Evolutionary conservation across 108 stramenopile genomes (phyloP).

Genomic region (Pseudonitzschia pungens): DNA sequence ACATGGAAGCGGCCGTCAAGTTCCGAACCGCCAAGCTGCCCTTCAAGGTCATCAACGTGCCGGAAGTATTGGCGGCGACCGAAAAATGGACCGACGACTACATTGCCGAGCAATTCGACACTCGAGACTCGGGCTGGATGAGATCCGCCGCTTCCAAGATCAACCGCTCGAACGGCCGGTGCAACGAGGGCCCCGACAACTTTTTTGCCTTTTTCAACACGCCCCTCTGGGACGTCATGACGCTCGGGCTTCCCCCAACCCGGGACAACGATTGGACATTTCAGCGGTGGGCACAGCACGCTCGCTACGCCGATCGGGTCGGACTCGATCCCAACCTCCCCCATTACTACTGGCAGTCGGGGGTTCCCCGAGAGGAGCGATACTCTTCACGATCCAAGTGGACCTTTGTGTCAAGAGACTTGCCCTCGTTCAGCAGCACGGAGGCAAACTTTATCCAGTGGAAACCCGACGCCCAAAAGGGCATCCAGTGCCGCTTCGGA

Average conservation of each 20-base stretch:
- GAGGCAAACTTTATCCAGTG: conserved; percentile 64
- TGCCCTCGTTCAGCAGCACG: conserved; percentile 70
- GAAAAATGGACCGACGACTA: conserved; percentile 88
- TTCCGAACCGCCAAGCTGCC: conserved; percentile 79
- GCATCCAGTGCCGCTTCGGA: conserved; percentile 88
- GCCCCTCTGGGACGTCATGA: conserved; percentile 48
- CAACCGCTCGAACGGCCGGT: conserved; percentile 43
- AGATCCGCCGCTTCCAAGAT: too few relatives aligned
- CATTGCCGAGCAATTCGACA: conserved; percentile 55
- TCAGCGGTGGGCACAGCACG: conserved; percentile 71
- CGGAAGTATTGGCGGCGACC: conserved; percentile 65
- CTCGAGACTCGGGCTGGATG: not conserved
- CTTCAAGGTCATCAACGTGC: conserved; percentile 82
- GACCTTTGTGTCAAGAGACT: conserved; percentile 76
- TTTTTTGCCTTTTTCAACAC: conserved; percentile 82
- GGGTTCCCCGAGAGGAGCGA: conserved; percentile 64
- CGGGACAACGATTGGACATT: conserved; percentile 68
- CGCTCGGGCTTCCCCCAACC: conserved; percentile 71
- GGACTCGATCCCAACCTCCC: conserved; percentile 48
- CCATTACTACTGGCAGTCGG: conserved; percentile 84
- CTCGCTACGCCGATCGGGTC: conserved; percentile 73
- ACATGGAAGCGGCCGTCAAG: conserved; percentile 56
- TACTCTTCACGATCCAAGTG: conserved; percentile 35
- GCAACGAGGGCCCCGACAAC: conserved; percentile 73
- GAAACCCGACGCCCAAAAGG: conserved; percentile 68